A percentile compares a stretch with the other conserved stretches of the same genome.
Conservation (phyloP, 1,284 basidiomycete genomes). For the Macrocystidia cucumis region DNA sequence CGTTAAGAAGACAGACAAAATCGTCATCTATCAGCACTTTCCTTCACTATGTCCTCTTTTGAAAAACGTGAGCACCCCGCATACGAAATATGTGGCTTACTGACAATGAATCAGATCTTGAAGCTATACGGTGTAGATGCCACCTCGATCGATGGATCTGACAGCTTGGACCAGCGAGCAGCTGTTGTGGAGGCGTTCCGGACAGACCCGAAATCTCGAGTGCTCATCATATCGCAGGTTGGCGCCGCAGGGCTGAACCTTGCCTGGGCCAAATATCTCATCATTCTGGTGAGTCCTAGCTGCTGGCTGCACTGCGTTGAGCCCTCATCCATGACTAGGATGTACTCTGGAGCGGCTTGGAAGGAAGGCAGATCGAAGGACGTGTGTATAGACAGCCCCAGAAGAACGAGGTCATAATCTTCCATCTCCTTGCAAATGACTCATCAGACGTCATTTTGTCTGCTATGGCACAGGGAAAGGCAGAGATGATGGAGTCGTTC, state of each 20-base stretch:
- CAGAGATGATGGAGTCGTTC: no score
- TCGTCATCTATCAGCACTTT: constrained; percentile 16
- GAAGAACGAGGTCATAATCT: no score
- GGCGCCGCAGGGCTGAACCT: constrained; percentile 11
- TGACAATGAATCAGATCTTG: constrained; percentile 3
- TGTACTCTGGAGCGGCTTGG: no score
- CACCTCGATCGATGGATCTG: constrained; percentile 4
- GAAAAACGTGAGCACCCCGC: constrained; percentile 10
- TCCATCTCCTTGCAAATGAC: no score
- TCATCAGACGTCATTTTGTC: no score
- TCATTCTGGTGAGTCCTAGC: constrained; percentile 9
- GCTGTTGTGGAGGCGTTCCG: constrained; percentile 7
- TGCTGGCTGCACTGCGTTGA: no score
- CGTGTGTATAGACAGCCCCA: no score
- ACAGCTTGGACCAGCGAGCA: not conserved
- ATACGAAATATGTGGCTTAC: constrained; percentile 1
- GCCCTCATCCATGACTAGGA: no score
- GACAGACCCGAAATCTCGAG: constrained; percentile 3
- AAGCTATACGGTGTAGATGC: constrained; percentile 3
- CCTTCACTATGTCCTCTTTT: constrained; percentile 11
- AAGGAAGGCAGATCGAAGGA: no score
- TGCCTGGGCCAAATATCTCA: constrained; percentile 4
- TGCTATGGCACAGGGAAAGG: no score
- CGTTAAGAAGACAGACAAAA: constrained; percentile 2
- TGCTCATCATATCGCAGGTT: constrained; percentile 10